These are phyloP conservation scores for Gardenia jasminoides DNA, from an alignment of 257 asterid genomes.

Conservation along the genomic window DNA sequence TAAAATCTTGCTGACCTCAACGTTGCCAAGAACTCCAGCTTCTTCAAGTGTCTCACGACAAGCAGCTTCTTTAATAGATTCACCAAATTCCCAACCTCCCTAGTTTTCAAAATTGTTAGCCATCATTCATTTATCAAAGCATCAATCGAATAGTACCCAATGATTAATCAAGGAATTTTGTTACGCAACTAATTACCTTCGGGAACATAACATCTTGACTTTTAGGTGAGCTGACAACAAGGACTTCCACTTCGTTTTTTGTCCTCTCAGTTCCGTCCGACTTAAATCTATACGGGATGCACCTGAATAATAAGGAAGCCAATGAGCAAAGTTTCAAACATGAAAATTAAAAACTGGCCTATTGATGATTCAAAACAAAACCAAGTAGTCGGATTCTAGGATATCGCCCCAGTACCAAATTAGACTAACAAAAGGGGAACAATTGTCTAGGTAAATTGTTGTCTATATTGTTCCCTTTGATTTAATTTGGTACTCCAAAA, in stretches of 20 bases:
- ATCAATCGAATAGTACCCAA: no score
- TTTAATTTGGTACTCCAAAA: no score
- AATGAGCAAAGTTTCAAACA: background rate
- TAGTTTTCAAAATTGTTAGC: conserved; percentile 5
- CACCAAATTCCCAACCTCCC: conserved; percentile 91
- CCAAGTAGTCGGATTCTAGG: no score
- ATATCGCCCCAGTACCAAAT: no score
- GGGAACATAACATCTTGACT: conserved; percentile 72
- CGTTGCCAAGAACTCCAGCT: conserved; percentile 76
- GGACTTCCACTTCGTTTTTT: conserved; percentile 58
- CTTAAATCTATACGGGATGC: conserved; percentile 69
- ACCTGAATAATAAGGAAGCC: conserved; percentile 32
- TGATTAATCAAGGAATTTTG: background rate
- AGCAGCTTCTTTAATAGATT: conserved; percentile 70
- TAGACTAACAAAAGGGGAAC: no score
- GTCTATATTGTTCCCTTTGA: no score
- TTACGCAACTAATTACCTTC: conserved; percentile 40
- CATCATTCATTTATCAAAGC: no score
- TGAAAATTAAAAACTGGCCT: no score
- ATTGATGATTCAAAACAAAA: no score
- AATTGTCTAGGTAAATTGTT: no score
- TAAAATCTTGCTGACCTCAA: conserved; percentile 40
- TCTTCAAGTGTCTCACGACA: conserved; percentile 75
- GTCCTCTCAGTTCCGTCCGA: conserved; percentile 21
- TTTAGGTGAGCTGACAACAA: conserved; percentile 61